A percentile compares a stretch with the other conserved stretches of the same genome.
phyloP scores from a whole-genome alignment of 345 rosid genomes.

The Gossypium herbaceum region DNA sequence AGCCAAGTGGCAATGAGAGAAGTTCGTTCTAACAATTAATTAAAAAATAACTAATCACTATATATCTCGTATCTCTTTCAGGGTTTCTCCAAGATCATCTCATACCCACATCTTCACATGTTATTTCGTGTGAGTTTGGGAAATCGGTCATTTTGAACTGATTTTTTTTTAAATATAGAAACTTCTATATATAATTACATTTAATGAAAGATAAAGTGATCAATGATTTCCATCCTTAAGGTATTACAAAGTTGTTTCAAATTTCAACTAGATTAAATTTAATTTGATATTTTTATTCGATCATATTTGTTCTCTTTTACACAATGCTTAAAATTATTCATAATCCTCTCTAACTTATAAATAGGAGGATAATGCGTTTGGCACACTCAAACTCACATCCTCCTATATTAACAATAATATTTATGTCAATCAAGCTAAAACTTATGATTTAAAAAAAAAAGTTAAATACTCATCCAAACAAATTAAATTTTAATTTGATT shows the following conservation, averaged over 20 bases:
- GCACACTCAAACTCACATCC: no score
- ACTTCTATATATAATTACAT: neutral
- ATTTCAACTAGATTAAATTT: neutral
- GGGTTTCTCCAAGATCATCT: constrained; percentile 6
- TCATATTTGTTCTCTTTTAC: no score
- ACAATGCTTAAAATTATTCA: no score
- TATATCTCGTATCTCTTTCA: neutral
- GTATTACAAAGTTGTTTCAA: neutral
- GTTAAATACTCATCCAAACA: no score
- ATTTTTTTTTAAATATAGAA: neutral
- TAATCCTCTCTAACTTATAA: no score
- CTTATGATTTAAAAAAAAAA: no score
- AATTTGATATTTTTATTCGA: neutral
- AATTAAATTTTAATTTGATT: no score
- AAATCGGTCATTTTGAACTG: neutral
- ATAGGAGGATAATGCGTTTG: no score
- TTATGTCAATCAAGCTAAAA: no score
- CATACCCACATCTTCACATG: constrained; percentile 21
- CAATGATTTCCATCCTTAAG: neutral
- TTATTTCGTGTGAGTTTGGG: constrained; percentile 14
- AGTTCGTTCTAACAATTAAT: neutral
- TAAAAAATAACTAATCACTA: neutral
- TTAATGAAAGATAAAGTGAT: no score
- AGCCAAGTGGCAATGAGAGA: neutral
- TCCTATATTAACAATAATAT: no score